phyloP scores from a whole-genome alignment of 352 stramenopile genomes.

The Globisporangium spinosum region DNA sequence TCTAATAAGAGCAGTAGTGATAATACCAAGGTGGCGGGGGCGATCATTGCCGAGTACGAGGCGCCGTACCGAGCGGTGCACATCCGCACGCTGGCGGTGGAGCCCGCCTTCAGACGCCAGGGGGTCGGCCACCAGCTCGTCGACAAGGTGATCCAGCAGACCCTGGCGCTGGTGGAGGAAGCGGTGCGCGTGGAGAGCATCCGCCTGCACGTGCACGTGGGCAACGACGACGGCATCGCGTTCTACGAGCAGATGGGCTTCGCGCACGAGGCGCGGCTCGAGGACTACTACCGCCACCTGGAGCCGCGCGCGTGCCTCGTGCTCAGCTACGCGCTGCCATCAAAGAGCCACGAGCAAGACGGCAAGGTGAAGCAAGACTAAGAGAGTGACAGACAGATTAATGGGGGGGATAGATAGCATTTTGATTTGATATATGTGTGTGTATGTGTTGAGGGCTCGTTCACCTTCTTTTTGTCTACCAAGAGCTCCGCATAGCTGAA shows the following conservation, averaged over 20 bases:
- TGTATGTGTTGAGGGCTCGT: background rate
- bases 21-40: slow-evolving; percentile 23
- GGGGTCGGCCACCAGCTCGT: slow-evolving; percentile 40
- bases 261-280: slow-evolving; percentile 32
- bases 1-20: background rate
- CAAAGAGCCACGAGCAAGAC: background rate
- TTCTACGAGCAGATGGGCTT: slow-evolving; percentile 63
- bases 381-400: background rate
- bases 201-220: slow-evolving; percentile 57
- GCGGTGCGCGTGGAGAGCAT: slow-evolving; percentile 19
- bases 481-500: background rate
- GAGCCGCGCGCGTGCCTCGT: slow-evolving; percentile 51
- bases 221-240: slow-evolving; percentile 52
- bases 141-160: slow-evolving; percentile 30
- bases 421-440: background rate
- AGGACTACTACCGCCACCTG: slow-evolving; percentile 66
- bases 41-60: slow-evolving; percentile 41
- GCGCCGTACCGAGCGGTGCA: slow-evolving; percentile 26
- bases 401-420: slow-evolving; percentile 9
- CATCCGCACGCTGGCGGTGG: slow-evolving; percentile 43
- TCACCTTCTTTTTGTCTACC: background rate
- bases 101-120: slow-evolving; percentile 27
- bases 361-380: background rate
- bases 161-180: slow-evolving; percentile 7
- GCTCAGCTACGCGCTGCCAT: slow-evolving; percentile 32